Percentiles rank a stretch among this genome's conserved stretches.
phyloP scores from a whole-genome alignment of 148 eudicot genomes.

The Camellia lanceoleosa region DNA sequence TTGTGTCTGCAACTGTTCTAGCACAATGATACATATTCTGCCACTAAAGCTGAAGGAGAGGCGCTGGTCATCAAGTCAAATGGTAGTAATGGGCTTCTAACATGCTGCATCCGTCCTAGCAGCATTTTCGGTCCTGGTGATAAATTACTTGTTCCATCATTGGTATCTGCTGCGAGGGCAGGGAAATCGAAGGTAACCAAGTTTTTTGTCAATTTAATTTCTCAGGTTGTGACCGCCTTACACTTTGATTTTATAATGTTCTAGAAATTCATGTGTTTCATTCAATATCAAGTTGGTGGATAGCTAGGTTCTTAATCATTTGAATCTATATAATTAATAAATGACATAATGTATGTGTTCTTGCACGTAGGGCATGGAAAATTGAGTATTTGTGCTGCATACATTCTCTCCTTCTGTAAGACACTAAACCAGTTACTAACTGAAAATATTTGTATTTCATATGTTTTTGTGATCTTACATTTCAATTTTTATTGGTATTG shows the following conservation, averaged over 20 bases:
- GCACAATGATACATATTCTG: conserved; percentile 91
- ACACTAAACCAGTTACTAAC: background rate
- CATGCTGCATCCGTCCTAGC: conserved; percentile 95
- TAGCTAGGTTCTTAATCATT: background rate
- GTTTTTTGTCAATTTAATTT: background rate
- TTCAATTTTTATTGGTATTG: background rate
- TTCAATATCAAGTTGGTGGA: conserved; percentile 1
- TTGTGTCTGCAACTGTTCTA: conserved; percentile 23
- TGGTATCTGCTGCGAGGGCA: conserved; percentile 88
- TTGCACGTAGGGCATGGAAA: background rate
- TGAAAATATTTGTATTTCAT: background rate
- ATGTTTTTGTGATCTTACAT: background rate
- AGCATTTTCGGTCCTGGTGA: conserved; percentile 96
- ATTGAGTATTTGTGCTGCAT: background rate
- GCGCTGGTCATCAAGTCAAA: conserved; percentile 79
- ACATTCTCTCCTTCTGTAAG: background rate
- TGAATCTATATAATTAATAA: background rate
- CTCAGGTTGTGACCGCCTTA: background rate
- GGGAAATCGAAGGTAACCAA: conserved; percentile 80
- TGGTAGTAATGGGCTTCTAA: conserved; percentile 79
- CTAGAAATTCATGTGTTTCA: background rate
- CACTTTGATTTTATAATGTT: background rate
- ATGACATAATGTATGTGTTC: background rate
- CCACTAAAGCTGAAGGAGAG: conserved; percentile 96
- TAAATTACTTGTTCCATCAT: conserved; percentile 78